These are phyloP conservation scores for Beverwykella pulmonaria DNA, from an alignment of 495 filamentous ascomycete genomes.

Conservation along the genomic window DNA sequence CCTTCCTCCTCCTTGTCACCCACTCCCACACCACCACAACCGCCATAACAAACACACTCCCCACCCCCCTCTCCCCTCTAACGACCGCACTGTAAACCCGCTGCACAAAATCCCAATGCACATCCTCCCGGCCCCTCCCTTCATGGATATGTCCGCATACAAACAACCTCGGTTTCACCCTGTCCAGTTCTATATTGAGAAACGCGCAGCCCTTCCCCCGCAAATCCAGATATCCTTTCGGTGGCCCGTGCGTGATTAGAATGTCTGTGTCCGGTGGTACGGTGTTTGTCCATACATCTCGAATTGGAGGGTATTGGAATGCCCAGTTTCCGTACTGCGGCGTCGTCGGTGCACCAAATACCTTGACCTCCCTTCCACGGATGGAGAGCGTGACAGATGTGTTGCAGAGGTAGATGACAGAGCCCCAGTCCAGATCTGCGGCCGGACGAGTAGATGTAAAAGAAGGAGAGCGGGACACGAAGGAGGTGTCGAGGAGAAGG, in stretches of 20 bases:
- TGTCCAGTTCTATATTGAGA: slow-evolving; percentile 75
- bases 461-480: slow-evolving; percentile 36
- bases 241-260: slow-evolving; percentile 78
- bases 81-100: slow-evolving; percentile 59
- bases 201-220: slow-evolving; percentile 64
- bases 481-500: slow-evolving; percentile 66
- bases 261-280: slow-evolving; percentile 77
- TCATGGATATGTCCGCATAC: slow-evolving; percentile 88
- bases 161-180: slow-evolving; percentile 73
- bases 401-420: slow-evolving; percentile 64
- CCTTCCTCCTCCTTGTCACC: neutral
- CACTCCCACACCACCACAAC: neutral
- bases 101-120: slow-evolving; percentile 78
- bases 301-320: slow-evolving; percentile 61
- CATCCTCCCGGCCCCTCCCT: slow-evolving; percentile 59
- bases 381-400: slow-evolving; percentile 46
- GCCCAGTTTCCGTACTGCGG: slow-evolving; percentile 65
- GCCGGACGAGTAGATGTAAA: slow-evolving; percentile 10
- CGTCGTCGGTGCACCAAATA: slow-evolving; percentile 66
- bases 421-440: slow-evolving; percentile 54
- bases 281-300: slow-evolving; percentile 62
- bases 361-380: slow-evolving; percentile 42
- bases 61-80: neutral
- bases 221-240: slow-evolving; percentile 72
- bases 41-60: neutral